phyloP scores from a whole-genome alignment of 176 grass and related monocot species.

The Juncus effusus region DNA sequence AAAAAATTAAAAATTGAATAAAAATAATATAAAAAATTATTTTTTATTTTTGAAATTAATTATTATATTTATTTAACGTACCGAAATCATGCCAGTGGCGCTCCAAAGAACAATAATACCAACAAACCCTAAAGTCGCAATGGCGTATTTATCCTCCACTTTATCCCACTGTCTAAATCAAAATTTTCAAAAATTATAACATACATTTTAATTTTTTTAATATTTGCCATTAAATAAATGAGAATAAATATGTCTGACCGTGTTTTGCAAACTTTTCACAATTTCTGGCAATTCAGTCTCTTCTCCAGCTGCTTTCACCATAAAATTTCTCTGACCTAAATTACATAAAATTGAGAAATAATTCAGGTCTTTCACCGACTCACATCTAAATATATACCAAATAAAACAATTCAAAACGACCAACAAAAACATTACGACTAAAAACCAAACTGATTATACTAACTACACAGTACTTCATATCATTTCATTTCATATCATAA shows the following conservation, averaged over 20 bases:
- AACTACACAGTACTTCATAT: too few species aligned
- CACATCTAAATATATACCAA: not conserved
- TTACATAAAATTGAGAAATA: slow-evolving; percentile 3
- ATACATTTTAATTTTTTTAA: not conserved
- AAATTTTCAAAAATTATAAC: slow-evolving; percentile 34
- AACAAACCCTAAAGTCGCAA: slow-evolving; percentile 52
- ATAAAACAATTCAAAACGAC: not conserved
- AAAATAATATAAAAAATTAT: too few species aligned
- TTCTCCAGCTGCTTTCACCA: slow-evolving; percentile 32
- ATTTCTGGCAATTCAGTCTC: slow-evolving; percentile 58
- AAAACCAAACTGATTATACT: too few species aligned
- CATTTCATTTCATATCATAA: too few species aligned
- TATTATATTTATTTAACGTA: slow-evolving; percentile 16
- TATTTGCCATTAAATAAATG: not conserved
- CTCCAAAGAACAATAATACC: slow-evolving; percentile 76
- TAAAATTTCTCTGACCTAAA: slow-evolving; percentile 42
- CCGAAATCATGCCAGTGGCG: slow-evolving; percentile 58
- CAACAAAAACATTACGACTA: not conserved
- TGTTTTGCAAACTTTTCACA: slow-evolving; percentile 43
- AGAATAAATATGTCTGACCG: slow-evolving; percentile 41
- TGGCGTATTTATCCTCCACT: slow-evolving; percentile 97
- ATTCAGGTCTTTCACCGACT: not conserved
- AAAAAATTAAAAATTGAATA: not conserved
- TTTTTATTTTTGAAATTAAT: too few species aligned
- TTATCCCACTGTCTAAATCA: slow-evolving; percentile 90